Conservation (phyloP, 768 basidiomycete species). For the Boletus subparvulus region DNA sequence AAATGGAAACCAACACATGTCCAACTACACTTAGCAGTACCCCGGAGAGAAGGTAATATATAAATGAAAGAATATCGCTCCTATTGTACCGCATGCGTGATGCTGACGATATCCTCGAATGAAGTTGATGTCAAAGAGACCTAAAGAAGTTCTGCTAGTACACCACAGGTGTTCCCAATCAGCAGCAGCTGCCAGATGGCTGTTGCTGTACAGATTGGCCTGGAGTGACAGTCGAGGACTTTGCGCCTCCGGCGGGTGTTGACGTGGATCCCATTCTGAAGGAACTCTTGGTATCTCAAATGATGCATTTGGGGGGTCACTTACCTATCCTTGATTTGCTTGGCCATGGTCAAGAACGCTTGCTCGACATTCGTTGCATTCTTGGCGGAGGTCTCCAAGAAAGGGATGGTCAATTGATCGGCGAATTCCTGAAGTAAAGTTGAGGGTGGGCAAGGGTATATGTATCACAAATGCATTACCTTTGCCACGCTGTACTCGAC, state of each 20-base stretch:
- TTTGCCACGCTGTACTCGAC: conserved; percentile 88
- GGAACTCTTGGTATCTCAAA: neutral
- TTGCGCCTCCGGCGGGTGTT: conserved; percentile 69
- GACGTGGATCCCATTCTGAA: conserved; percentile 82
- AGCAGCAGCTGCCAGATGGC: conserved; percentile 78
- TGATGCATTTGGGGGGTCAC: conserved; percentile 14
- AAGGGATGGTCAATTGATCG: conserved; percentile 89
- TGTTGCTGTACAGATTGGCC: conserved; percentile 83
- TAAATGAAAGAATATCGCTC: conserved; percentile 36
- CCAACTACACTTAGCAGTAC: conserved; percentile 26
- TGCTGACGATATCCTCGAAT: conserved; percentile 27
- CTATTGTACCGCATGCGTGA: conserved; percentile 30
- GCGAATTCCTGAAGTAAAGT: conserved; percentile 75
- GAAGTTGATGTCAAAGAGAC: conserved; percentile 15
- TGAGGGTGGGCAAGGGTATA: conserved; percentile 1
- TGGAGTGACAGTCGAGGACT: conserved; percentile 80
- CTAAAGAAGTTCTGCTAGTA: conserved; percentile 17
- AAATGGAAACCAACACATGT: conserved; percentile 28
- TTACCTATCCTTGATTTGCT: conserved; percentile 91
- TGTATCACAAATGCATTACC: conserved; percentile 40
- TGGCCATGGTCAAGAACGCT: conserved; percentile 98
- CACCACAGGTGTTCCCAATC: conserved; percentile 31
- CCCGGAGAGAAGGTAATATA: conserved; percentile 31
- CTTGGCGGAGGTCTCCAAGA: conserved; percentile 99
- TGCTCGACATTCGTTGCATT: conserved; percentile 98